Conservation (phyloP, 2,329 filamentous ascomycete species). For the Nothophaeocryptopus gaeumannii region DNA sequence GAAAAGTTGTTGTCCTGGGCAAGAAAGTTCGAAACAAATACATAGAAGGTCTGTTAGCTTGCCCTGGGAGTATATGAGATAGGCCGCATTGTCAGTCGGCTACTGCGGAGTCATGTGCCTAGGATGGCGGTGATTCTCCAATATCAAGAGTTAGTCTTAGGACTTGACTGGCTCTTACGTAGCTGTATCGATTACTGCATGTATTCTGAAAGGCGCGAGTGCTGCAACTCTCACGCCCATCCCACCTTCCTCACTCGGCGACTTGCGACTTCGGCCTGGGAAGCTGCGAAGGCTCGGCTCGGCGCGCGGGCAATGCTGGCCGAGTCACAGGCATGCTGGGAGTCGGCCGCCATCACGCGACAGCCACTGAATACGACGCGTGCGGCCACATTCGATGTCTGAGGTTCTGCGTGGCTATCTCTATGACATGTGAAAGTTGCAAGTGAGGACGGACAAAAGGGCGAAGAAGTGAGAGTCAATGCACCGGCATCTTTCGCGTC, state of each 20-base stretch:
- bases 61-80: background rate
- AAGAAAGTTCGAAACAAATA: too few species aligned
- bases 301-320: too few species aligned
- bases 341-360: too few species aligned
- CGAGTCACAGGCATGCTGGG: too few species aligned
- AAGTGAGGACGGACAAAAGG: background rate
- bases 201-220: too few species aligned
- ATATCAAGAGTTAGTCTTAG: background rate
- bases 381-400: background rate
- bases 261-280: too few species aligned
- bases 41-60: too few species aligned
- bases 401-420: background rate
- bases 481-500: background rate
- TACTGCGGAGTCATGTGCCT: constrained; percentile 1
- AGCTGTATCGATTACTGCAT: background rate
- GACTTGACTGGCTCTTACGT: constrained; percentile 1
- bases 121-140: too few species aligned
- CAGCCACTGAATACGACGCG: background rate
- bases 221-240: too few species aligned
- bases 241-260: too few species aligned
- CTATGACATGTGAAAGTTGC: background rate
- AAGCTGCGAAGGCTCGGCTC: too few species aligned
- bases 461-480: background rate
- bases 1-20: background rate
- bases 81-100: constrained; percentile 6